These are phyloP conservation scores for Fusarium proliferatum DNA, from an alignment of 2,329 filamentous ascomycete species.

Conservation along the genomic window DNA sequence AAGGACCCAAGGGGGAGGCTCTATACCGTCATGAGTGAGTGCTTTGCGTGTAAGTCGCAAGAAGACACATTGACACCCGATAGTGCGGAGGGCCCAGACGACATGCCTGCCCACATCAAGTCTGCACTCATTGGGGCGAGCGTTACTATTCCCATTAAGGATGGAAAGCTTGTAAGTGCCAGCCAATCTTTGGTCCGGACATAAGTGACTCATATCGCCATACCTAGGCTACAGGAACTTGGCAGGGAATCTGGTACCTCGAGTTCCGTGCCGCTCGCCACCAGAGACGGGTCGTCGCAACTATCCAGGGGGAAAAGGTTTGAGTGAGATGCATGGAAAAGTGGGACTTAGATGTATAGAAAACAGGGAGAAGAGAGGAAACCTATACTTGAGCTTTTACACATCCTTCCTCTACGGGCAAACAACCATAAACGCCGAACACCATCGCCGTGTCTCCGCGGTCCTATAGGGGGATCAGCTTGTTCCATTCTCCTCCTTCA, in stretches of 20 bases:
- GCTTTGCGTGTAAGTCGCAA: neutral
- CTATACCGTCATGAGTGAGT: slow-evolving; percentile 78
- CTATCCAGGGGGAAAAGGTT: slow-evolving; percentile 87
- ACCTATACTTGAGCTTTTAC: slow-evolving; percentile 30
- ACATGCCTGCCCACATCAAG: slow-evolving; percentile 99
- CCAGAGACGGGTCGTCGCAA: slow-evolving; percentile 85
- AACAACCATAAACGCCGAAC: slow-evolving; percentile 49
- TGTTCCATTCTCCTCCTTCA: slow-evolving; percentile 62
- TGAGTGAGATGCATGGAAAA: neutral
- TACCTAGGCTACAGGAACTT: slow-evolving; percentile 70
- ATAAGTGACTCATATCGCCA: slow-evolving; percentile 5
- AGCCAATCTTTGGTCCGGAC: neutral
- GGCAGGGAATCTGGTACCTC: slow-evolving; percentile 94
- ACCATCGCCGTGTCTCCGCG: slow-evolving; percentile 49
- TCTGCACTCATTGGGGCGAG: slow-evolving; percentile 88
- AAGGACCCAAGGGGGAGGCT: slow-evolving; percentile 75
- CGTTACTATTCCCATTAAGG: slow-evolving; percentile 88
- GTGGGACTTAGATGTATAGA: slow-evolving; percentile 9
- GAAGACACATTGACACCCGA: slow-evolving; percentile 1
- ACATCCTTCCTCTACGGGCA: slow-evolving; percentile 20
- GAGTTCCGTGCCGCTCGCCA: slow-evolving; percentile 87
- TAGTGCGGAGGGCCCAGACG: slow-evolving; percentile 86
- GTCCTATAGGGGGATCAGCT: slow-evolving; percentile 38
- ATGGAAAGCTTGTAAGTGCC: slow-evolving; percentile 77
- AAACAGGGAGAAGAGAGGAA: slow-evolving; percentile 19